Base-by-base conservation (phyloP, 139 green algal species). In the Auxenochlorella pyrenoidosa region DNA sequence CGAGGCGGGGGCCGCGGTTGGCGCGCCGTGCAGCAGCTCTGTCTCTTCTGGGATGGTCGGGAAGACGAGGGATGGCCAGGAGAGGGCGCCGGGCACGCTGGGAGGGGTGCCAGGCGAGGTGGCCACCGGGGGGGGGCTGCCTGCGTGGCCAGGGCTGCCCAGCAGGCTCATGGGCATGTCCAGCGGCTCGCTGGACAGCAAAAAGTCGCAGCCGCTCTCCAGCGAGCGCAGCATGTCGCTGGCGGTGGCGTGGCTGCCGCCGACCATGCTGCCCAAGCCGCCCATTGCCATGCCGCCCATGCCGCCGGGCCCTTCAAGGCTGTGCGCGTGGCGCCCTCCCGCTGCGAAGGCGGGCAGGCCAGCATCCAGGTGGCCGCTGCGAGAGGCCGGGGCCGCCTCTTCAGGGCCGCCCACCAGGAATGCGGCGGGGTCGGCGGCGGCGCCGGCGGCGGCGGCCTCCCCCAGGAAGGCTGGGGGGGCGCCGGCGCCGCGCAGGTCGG, bases 21-120 rank as follows among this genome's bases (percentile, higher is more conserved):
- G 3, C 34, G 47, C 24, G 13, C 16, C 12, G 12, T 68, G 77
- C 21, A 28, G 34, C 47, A 83, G 71, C 40, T 88, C 71, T 28
- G 71, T 24, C 30, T 88, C 60, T 59, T 87, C 82, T 26, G 82
- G 82, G 65, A 87, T 87, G 82, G 82, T 12, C 0, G 82, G 82
- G 82, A 87, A 87, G 71, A n/a, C 54, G 6, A 58, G 28, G 36
- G 63, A 21, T 43, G 43, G 30, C 47, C 47, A 82, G 32, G 32
- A 34, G 13, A 44, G 47, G 32, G 15, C n/a, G 47, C 30, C 36
- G 19, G 72, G 72, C 38, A 24, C 32, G 47, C 30, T 38, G 47
- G 76, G 47, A 16, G 76, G 76, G 4, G 76, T 66, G 47, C n/a
- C 41, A 0, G 76, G 76, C 2, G 47, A 82, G 76, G 76, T 26